A percentile compares a stretch with the other conserved stretches of the same genome.
These are phyloP conservation scores for Debaryomyces hansenii DNA, from an alignment of 805 yeast genomes.

Conservation along the genomic window DNA sequence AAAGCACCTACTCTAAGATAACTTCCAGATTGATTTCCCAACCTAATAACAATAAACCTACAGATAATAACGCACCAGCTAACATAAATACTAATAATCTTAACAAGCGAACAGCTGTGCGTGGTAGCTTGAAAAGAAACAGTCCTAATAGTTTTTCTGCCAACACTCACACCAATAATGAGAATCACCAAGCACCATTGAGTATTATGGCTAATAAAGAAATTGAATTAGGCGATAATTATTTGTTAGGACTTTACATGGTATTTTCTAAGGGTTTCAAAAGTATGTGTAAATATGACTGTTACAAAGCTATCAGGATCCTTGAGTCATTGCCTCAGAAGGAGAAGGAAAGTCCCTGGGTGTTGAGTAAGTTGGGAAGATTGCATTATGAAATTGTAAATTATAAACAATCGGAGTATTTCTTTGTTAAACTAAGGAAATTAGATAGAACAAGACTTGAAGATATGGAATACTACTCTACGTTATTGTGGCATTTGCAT, in stretches of 20 bases:
- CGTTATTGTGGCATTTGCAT: constrained; percentile 89
- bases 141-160: constrained; percentile 16
- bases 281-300: constrained; percentile 66
- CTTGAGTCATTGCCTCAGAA: constrained; percentile 62
- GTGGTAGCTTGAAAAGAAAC: constrained; percentile 19
- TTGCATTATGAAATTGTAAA: constrained; percentile 85
- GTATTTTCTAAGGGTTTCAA: constrained; percentile 61
- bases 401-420: constrained; percentile 70
- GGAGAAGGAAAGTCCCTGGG: constrained; percentile 80
- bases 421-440: constrained; percentile 60
- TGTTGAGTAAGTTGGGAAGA: constrained; percentile 74
- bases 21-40: constrained; percentile 50
- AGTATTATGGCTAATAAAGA: constrained; percentile 18
- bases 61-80: constrained; percentile 1
- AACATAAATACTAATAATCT: constrained; percentile 3
- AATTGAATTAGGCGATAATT: constrained; percentile 36
- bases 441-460: constrained; percentile 75
- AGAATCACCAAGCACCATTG: constrained; percentile 12
- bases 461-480: constrained; percentile 91
- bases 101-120: constrained; percentile 6
- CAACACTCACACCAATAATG: constrained; percentile 9
- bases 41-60: constrained; percentile 19
- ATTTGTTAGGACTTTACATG: constrained; percentile 48
- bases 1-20: constrained; percentile 43
- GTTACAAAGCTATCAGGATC: constrained; percentile 73